Evolutionary conservation across 179 eudicot genomes (phyloP).

Genomic region (Beta macrorhiza): DNA sequence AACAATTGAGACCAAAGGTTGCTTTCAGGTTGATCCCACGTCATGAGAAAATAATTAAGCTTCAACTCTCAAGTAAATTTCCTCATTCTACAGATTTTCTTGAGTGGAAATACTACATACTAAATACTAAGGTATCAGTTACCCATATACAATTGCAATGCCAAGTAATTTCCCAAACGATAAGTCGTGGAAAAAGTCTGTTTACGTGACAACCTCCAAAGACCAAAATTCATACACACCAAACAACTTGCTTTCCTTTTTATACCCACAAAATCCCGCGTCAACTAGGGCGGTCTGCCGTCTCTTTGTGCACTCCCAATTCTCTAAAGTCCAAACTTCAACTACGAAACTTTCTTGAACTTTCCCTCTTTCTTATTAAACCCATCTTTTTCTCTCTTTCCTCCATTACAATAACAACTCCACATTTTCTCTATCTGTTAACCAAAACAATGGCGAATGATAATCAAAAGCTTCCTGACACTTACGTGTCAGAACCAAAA

Average conservation of each 20-base stretch:
- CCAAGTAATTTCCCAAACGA: constrained; percentile 2
- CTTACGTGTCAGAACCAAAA: constrained; percentile 7
- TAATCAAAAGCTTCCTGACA: not conserved
- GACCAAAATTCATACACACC: not conserved
- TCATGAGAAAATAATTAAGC: too few species aligned
- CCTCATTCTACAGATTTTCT: too few species aligned
- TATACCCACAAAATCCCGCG: not conserved
- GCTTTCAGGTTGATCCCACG: too few species aligned
- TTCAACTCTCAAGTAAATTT: too few species aligned
- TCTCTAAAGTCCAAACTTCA: not conserved
- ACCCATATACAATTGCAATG: not conserved
- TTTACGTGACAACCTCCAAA: not conserved
- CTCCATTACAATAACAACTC: not conserved
- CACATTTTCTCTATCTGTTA: not conserved
- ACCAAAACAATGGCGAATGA: not conserved
- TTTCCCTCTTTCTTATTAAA: constrained; percentile 9
- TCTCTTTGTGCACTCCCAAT: constrained; percentile 10
- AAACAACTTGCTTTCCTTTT: not conserved
- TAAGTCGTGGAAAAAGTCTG: not conserved
- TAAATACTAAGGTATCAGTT: too few species aligned
- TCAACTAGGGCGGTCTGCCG: constrained; percentile 23
- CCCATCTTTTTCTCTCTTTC: not conserved
- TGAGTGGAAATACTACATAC: too few species aligned
- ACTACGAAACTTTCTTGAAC: constrained; percentile 12
- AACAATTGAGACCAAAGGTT: too few species aligned